Evolutionary conservation across 2,329 filamentous ascomycete genomes (phyloP).

Genomic region (Apiospora malaysiana): DNA sequence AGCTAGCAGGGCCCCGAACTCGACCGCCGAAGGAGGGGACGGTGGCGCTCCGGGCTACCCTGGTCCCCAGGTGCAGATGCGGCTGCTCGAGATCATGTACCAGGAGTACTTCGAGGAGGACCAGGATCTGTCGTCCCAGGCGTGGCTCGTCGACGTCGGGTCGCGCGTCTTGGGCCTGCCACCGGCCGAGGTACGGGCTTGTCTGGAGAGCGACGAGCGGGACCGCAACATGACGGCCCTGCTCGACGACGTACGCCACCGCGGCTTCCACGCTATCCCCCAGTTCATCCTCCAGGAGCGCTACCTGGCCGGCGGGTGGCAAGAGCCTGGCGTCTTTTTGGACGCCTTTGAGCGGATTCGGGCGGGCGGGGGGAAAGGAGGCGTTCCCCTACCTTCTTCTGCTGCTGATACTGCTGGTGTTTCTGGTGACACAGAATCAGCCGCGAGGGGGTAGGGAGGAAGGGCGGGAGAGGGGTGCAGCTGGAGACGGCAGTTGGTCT

Average conservation of each 20-base stretch:
- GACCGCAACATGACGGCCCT: constrained; percentile 38
- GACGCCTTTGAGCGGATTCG: constrained; percentile 67
- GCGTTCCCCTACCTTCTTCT: not conserved
- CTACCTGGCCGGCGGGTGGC: constrained; percentile 74
- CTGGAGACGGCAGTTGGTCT: not conserved
- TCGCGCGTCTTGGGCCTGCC: constrained; percentile 24
- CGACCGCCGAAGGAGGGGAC: not conserved
- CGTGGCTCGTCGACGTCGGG: constrained; percentile 44
- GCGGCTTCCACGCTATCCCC: constrained; percentile 68
- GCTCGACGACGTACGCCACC: constrained; percentile 31
- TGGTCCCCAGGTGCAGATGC: constrained; percentile 43
- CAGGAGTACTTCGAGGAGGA: constrained; percentile 48
- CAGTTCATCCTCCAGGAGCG: constrained; percentile 73
- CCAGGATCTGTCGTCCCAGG: constrained; percentile 48
- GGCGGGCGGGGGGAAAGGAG: constrained; percentile 22
- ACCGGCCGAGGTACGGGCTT: constrained; percentile 33
- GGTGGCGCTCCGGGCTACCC: constrained; percentile 26
- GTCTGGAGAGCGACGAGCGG: constrained; percentile 43
- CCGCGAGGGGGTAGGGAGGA: not conserved
- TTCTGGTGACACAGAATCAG: not conserved
- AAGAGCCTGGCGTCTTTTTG: constrained; percentile 69
- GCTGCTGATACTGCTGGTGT: not conserved
- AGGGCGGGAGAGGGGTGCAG: not conserved
- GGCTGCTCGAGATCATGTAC: constrained; percentile 50
- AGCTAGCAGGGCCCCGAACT: not conserved